phyloP scores from a whole-genome alignment of 768 basidiomycete genomes.

The Agaricus blazei region DNA sequence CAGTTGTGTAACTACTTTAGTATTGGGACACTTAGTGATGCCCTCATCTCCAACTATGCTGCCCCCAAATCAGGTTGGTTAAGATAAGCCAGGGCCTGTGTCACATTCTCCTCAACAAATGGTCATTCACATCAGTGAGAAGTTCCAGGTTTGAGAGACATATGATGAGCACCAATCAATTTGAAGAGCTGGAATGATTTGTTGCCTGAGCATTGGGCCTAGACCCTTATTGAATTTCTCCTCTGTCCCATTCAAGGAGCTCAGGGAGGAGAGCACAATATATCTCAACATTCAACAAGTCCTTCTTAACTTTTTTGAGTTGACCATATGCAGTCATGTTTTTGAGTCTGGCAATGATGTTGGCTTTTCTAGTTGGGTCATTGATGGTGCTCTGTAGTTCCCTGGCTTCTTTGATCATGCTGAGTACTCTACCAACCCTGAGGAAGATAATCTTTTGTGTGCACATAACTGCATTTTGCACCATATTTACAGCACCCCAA shows the following conservation, averaged over 20 bases:
- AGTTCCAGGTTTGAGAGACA: conserved; percentile 21
- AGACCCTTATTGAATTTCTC: neutral
- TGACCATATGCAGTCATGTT: neutral
- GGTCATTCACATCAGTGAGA: conserved; percentile 18
- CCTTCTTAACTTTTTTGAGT: neutral
- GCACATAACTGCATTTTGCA: conserved; percentile 35
- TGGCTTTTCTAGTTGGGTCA: neutral
- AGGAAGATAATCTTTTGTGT: conserved; percentile 34
- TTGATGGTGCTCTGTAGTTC: neutral
- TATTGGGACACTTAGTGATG: conserved; percentile 20
- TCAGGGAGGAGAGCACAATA: neutral
- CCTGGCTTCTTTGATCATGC: conserved; percentile 1
- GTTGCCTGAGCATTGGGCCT: neutral
- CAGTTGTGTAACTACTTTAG: conserved; percentile 21
- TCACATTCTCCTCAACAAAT: conserved; percentile 17
- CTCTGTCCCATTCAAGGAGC: conserved; percentile 3
- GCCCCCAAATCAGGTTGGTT: conserved; percentile 21
- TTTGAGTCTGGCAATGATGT: neutral
- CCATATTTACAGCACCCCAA: conserved; percentile 35
- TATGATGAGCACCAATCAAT: conserved; percentile 24
- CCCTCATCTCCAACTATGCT: conserved; percentile 33
- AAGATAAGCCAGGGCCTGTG: conserved; percentile 20
- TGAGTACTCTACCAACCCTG: conserved; percentile 26
- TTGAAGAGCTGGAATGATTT: neutral
- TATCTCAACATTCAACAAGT: neutral